Evolutionary conservation across 2,329 filamentous ascomycete genomes (phyloP).

Genomic region (Trichoderma sp.): DNA sequence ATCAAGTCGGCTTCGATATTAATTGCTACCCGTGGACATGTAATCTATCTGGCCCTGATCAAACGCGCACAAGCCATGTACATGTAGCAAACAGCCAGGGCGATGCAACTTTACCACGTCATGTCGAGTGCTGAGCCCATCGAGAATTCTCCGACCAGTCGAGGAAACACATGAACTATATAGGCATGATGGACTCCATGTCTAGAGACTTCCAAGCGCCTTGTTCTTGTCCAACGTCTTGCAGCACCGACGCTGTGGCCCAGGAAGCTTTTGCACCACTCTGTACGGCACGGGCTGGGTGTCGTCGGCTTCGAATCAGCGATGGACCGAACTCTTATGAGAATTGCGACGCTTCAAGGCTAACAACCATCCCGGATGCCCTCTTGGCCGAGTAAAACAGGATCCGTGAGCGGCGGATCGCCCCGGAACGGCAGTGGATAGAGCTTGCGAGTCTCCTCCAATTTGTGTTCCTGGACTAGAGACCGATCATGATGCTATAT

Average conservation of each 20-base stretch:
- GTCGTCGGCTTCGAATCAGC: not conserved
- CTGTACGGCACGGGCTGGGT: not conserved
- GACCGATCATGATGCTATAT: not conserved
- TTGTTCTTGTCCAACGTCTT: slow-evolving; percentile 16
- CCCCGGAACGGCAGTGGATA: not conserved
- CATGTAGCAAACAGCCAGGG: not conserved
- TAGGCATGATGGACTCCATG: not conserved
- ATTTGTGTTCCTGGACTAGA: not conserved
- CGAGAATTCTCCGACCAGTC: not conserved
- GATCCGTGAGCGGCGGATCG: slow-evolving; percentile 8
- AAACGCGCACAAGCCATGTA: not conserved
- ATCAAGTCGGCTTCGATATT: not conserved
- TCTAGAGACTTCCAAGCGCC: not conserved
- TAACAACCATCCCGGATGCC: not conserved
- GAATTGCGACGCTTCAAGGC: not conserved
- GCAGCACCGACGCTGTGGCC: slow-evolving; percentile 18
- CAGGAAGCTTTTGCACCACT: not conserved
- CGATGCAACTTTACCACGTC: not conserved
- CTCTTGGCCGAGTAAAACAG: not conserved
- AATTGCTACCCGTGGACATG: not conserved
- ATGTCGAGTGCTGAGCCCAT: not conserved
- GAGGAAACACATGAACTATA: not conserved
- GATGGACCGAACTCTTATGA: not conserved
- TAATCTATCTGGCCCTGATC: not conserved
- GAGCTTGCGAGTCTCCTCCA: not conserved